Conservation (phyloP, 257 asterid genomes). For the Leptodermis oblonga region DNA sequence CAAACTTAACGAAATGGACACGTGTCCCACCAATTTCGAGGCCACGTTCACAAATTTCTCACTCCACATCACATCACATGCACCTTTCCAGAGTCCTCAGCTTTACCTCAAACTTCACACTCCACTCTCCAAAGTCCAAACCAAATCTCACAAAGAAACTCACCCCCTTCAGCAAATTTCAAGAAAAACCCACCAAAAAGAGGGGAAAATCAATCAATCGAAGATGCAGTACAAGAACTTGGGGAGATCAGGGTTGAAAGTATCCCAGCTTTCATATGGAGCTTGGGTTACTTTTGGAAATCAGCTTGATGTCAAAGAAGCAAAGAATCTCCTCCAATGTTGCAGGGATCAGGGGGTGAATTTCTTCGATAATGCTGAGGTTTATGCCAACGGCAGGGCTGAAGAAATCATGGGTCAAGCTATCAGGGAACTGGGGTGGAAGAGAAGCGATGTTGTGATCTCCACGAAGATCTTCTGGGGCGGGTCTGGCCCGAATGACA, state of each 20-base stretch:
- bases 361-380: conserved; percentile 98
- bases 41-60: neutral
- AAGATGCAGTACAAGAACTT: conserved; percentile 87
- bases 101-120: neutral
- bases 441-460: conserved; percentile 77
- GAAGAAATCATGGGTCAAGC: conserved; percentile 99
- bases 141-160: neutral
- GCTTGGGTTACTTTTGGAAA: conserved; percentile 99
- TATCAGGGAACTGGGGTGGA: conserved; percentile 92
- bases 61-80: conserved; percentile 2
- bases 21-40: neutral
- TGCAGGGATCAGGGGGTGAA: conserved; percentile 93
- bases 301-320: conserved; percentile 93
- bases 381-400: conserved; percentile 92
- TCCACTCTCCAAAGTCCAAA: neutral
- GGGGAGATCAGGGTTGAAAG: conserved; percentile 90
- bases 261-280: conserved; percentile 88
- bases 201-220: neutral
- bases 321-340: conserved; percentile 84
- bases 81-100: neutral
- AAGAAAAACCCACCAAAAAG: neutral
- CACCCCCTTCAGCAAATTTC: neutral
- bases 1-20: no score
- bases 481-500: conserved; percentile 92
- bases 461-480: conserved; percentile 99